A percentile compares a stretch with the other conserved stretches of the same genome.
phyloP scores from a whole-genome alignment of 2,329 filamentous ascomycete genomes.

The Aspergillus transmontanensis region DNA sequence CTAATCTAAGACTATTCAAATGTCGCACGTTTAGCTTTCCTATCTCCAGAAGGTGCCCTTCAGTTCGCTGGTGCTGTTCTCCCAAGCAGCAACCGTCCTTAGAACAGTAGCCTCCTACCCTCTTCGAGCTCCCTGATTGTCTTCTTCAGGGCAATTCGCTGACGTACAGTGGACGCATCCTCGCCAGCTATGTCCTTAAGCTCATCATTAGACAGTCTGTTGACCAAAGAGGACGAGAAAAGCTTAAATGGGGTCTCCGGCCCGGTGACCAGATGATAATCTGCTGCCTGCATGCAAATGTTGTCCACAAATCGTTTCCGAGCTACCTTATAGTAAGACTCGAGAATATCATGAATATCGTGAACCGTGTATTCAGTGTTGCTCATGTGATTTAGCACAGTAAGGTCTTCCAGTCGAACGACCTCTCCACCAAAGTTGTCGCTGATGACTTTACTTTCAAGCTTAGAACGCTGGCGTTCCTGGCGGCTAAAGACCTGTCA shows the following conservation, averaged over 20 bases:
- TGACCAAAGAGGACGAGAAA: slow-evolving; percentile 56
- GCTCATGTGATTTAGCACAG: slow-evolving; percentile 12
- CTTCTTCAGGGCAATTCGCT: slow-evolving; percentile 47
- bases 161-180: slow-evolving; percentile 44
- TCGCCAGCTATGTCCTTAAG: slow-evolving; percentile 63
- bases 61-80: neutral
- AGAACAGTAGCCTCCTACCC: slow-evolving; percentile 35
- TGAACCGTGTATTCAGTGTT: slow-evolving; percentile 30
- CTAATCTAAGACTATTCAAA: neutral
- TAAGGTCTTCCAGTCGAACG: neutral
- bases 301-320: slow-evolving; percentile 65
- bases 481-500: neutral
- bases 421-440: neutral
- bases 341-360: slow-evolving; percentile 63
- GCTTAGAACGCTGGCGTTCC: neutral
- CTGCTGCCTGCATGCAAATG: slow-evolving; percentile 61
- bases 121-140: slow-evolving; percentile 51
- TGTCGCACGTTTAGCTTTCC: neutral
- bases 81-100: neutral
- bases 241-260: slow-evolving; percentile 54
- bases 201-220: slow-evolving; percentile 50
- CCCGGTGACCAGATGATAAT: slow-evolving; percentile 56
- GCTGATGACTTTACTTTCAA: neutral
- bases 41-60: neutral
- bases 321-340: slow-evolving; percentile 64